Evolutionary conservation across 495 filamentous ascomycete genomes (phyloP).

Genomic region (Extremus antarcticus): DNA sequence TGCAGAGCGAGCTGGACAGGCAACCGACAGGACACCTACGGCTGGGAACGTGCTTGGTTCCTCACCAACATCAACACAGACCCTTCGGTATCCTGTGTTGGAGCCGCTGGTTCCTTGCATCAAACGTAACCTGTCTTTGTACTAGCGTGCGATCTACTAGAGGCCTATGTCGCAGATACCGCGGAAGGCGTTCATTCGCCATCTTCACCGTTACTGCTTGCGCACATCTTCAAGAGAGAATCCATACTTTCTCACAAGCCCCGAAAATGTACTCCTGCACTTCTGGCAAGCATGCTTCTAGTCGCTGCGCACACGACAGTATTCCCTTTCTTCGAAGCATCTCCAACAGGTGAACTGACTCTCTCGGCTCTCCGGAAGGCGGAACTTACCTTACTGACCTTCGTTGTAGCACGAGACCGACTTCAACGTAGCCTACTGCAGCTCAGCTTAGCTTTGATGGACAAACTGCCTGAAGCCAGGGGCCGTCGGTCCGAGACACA

Average conservation of each 20-base stretch:
- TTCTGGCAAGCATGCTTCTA: conserved; percentile 90
- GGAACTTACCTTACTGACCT: too few relatives aligned
- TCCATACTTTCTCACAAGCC: conserved; percentile 80
- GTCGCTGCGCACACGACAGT: conserved; percentile 88
- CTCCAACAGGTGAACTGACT: too few relatives aligned
- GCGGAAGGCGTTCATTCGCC: conserved; percentile 41
- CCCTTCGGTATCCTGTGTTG: conserved; percentile 71
- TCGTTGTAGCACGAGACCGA: too few relatives aligned
- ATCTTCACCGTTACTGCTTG: conserved; percentile 73
- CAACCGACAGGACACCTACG: conserved; percentile 35
- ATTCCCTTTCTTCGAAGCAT: conserved; percentile 54
- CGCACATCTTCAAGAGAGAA: conserved; percentile 84
- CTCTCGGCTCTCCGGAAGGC: too few relatives aligned
- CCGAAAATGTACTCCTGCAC: conserved; percentile 69
- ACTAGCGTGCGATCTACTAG: conserved; percentile 78
- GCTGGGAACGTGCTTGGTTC: conserved; percentile 65
- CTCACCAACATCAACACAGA: conserved; percentile 45
- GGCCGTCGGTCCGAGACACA: too few relatives aligned
- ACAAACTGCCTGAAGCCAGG: too few relatives aligned
- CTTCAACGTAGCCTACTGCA: too few relatives aligned
- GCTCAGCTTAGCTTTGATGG: too few relatives aligned
- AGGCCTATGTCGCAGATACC: conserved; percentile 73
- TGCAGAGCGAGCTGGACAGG: conserved; percentile 62
- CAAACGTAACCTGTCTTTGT: conserved; percentile 65
- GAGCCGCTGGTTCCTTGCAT: conserved; percentile 73